Percentiles rank a stretch among this genome's conserved stretches.
Conservation (phyloP, 202 grass and related monocot genomes). For the Musa balbisiana region DNA sequence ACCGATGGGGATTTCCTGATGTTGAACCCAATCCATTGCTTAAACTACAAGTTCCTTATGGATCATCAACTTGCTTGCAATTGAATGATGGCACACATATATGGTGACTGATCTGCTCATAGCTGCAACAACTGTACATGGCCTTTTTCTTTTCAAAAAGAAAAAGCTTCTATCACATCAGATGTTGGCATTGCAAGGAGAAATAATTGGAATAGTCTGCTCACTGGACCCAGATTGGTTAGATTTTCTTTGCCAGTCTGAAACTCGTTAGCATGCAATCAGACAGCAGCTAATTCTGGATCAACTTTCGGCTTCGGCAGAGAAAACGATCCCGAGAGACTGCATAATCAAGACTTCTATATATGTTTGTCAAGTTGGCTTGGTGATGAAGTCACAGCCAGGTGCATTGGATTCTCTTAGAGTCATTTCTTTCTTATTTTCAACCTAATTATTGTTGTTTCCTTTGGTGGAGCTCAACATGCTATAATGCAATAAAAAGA, state of each 20-base stretch:
- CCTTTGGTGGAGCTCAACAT: neutral
- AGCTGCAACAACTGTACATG: neutral
- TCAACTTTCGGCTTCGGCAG: neutral
- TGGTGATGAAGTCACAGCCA: neutral
- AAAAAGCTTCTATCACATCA: no score
- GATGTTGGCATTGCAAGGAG: no score
- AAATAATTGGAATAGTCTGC: neutral
- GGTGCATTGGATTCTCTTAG: neutral
- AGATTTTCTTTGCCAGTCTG: neutral
- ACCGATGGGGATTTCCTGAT: neutral
- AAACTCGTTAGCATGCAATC: neutral
- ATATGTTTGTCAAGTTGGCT: no score
- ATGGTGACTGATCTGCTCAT: neutral
- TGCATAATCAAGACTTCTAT: neutral
- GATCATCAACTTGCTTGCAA: neutral
- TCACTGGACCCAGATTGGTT: neutral
- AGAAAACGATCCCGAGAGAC: neutral
- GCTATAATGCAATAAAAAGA: no score
- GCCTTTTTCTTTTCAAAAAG: no score
- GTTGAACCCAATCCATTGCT: neutral
- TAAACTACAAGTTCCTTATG: neutral
- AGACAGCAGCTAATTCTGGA: neutral
- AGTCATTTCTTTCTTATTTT: neutral
- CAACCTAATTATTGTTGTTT: neutral
- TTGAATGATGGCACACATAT: neutral